Conservation (phyloP, 2,329 filamentous ascomycete species). For the Cryphonectria carpinicola region DNA sequence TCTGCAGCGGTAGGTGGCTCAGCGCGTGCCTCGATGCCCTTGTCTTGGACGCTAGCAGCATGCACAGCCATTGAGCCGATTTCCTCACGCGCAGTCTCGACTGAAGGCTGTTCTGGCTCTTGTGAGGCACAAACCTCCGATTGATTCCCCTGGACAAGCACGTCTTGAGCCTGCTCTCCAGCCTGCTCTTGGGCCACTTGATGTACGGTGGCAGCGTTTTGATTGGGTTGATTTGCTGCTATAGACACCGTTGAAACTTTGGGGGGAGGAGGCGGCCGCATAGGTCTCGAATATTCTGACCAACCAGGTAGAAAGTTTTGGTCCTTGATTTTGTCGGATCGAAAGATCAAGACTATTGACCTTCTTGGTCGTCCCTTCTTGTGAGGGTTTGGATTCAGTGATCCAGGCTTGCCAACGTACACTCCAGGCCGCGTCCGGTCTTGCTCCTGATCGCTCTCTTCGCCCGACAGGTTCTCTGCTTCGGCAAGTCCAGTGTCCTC, state of each 20-base stretch:
- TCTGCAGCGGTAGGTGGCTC: neutral
- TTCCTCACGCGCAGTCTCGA: neutral
- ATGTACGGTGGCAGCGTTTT: neutral
- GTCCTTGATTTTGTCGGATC: slow-evolving; percentile 35
- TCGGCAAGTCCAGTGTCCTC: neutral
- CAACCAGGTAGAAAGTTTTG: slow-evolving; percentile 27
- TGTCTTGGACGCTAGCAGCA: neutral
- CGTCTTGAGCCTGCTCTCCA: neutral
- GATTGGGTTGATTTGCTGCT: neutral
- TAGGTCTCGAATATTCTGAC: slow-evolving; percentile 15
- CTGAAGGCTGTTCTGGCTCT: neutral
- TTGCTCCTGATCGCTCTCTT: slow-evolving; percentile 13
- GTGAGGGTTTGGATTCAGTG: slow-evolving; percentile 31
- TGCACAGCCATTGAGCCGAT: slow-evolving; percentile 13
- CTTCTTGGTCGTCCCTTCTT: slow-evolving; percentile 39
- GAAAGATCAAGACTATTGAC: slow-evolving; percentile 39
- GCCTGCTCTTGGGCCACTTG: neutral
- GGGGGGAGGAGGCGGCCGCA: neutral
- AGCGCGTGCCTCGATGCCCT: neutral
- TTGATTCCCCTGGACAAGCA: neutral
- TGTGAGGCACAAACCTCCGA: neutral
- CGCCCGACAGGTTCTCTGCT: slow-evolving; percentile 5
- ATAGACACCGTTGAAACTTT: slow-evolving; percentile 7
- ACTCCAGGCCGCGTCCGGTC: slow-evolving; percentile 29
- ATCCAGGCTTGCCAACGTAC: slow-evolving; percentile 36